These are phyloP conservation scores for Sporothrix schenckii DNA, from an alignment of 2,329 filamentous ascomycete species.

Conservation along the genomic window DNA sequence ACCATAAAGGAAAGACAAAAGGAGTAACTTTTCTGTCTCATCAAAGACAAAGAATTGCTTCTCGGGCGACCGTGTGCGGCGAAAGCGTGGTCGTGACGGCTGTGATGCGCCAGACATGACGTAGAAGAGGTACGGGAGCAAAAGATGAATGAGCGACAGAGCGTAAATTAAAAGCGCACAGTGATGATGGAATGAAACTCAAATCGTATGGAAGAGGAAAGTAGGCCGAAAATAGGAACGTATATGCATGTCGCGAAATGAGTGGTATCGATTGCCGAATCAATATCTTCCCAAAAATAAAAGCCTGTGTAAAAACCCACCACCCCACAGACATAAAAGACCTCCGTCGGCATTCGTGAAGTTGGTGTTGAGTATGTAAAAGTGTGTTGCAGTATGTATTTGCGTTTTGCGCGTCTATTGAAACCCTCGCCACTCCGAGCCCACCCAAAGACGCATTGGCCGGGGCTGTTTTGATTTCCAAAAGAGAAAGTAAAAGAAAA, in stretches of 20 bases:
- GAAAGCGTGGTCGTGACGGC: not conserved
- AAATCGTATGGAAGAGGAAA: not conserved
- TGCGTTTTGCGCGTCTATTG: conserved; percentile 25
- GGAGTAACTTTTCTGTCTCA: not conserved
- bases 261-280: conserved; percentile 21
- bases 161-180: not conserved
- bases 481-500: conserved; percentile 3
- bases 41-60: not conserved
- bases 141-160: not conserved
- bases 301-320: not conserved
- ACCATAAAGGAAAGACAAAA: too few relatives aligned
- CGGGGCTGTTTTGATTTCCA: conserved; percentile 5
- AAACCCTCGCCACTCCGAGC: conserved; percentile 9
- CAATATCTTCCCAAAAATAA: not conserved
- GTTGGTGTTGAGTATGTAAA: not conserved
- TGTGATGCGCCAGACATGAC: not conserved
- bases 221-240: not conserved
- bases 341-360: conserved; percentile 5
- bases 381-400: conserved; percentile 4
- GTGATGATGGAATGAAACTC: not conserved
- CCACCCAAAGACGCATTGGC: not conserved
- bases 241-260: conserved; percentile 17
- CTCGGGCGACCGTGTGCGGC: not conserved
- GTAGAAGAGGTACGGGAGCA: not conserved
- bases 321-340: not conserved